phyloP scores from a whole-genome alignment of 371 early-diverging fungal genomes.

The Mortierella sp. region DNA sequence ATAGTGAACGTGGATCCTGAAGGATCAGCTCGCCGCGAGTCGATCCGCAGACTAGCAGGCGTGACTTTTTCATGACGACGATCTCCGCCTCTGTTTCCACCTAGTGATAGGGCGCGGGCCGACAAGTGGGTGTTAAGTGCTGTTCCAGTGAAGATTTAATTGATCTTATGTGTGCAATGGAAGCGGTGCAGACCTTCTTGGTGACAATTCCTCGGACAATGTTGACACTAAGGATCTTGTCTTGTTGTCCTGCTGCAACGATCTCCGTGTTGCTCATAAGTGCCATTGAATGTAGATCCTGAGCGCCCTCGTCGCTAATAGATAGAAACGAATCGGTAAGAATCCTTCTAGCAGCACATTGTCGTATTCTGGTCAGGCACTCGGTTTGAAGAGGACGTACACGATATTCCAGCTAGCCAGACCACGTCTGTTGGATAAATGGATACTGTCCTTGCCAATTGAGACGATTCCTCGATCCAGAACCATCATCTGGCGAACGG shows the following conservation, averaged over 20 bases:
- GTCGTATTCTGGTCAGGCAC: neutral
- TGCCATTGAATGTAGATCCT: slow-evolving; percentile 76
- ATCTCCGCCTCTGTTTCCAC: slow-evolving; percentile 64
- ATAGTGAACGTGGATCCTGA: slow-evolving; percentile 75
- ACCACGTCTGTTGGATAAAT: slow-evolving; percentile 76
- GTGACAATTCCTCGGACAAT: slow-evolving; percentile 72
- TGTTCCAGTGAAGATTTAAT: too few species aligned
- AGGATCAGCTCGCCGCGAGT: slow-evolving; percentile 73
- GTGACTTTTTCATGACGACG: slow-evolving; percentile 75
- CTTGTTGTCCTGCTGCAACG: slow-evolving; percentile 73
- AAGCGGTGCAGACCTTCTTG: slow-evolving; percentile 55
- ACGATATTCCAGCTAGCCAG: slow-evolving; percentile 75
- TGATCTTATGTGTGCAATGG: neutral
- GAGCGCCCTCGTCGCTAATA: slow-evolving; percentile 63
- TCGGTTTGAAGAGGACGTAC: slow-evolving; percentile 41
- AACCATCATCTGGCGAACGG: slow-evolving; percentile 73
- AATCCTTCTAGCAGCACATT: neutral
- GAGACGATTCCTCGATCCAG: slow-evolving; percentile 76
- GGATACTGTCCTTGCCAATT: slow-evolving; percentile 71
- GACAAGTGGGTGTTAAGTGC: neutral
- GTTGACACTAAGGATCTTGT: slow-evolving; percentile 72
- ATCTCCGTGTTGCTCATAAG: slow-evolving; percentile 75
- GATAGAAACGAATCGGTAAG: neutral
- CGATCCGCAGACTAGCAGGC: slow-evolving; percentile 77
- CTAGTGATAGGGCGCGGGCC: slow-evolving; percentile 22